Evolutionary conservation across 176 grass and related monocot genomes (phyloP).

Genomic region (Aegilops speltoides): DNA sequence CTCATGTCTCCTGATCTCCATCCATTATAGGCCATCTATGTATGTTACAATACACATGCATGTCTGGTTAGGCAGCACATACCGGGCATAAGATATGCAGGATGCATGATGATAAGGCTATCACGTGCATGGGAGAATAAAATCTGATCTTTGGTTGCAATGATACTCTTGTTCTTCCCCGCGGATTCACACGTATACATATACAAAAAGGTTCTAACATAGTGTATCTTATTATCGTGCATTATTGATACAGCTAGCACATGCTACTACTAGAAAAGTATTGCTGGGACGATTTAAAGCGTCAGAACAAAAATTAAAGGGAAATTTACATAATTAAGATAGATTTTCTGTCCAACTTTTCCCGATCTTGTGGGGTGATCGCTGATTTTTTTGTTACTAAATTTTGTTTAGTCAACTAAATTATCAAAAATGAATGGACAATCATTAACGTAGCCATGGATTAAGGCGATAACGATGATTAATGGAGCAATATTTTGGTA

Average conservation of each 20-base stretch:
- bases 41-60: neutral
- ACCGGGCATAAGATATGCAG: constrained; percentile 15
- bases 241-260: neutral
- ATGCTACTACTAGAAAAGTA: neutral
- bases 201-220: neutral
- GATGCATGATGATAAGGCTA: constrained; percentile 19
- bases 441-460: neutral
- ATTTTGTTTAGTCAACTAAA: neutral
- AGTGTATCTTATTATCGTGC: constrained; percentile 8
- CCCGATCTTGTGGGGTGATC: neutral
- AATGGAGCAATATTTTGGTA: neutral
- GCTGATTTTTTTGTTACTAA: neutral
- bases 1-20: constrained; percentile 42
- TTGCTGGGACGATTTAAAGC: neutral
- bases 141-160: constrained; percentile 40
- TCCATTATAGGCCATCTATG: constrained; percentile 50
- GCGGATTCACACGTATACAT: neutral
- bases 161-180: constrained; percentile 33
- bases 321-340: neutral
- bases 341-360: neutral
- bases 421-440: neutral
- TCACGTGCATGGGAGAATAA: constrained; percentile 57
- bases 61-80: constrained; percentile 30
- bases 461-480: neutral
- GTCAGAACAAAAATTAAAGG: neutral